Evolutionary conservation across 2,329 filamentous ascomycete genomes (phyloP).

Genomic region (Colletotrichum sp.): DNA sequence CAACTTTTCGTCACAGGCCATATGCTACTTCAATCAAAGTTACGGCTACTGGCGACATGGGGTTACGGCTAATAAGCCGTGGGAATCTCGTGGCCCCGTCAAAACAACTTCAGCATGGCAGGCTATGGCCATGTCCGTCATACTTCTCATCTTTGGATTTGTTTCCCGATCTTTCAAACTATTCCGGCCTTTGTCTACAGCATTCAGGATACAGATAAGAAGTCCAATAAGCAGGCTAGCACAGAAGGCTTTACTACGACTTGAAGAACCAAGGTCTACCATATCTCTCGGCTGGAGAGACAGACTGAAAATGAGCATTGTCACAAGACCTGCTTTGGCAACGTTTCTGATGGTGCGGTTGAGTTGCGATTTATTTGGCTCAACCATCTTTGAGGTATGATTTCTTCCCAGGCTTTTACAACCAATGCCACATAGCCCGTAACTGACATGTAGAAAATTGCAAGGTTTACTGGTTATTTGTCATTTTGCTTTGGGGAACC

Average conservation of each 20-base stretch:
- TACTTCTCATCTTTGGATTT: neutral
- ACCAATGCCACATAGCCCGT: neutral
- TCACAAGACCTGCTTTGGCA: neutral
- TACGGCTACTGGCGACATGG: neutral
- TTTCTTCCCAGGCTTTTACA: rapidly evolving
- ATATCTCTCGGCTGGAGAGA: neutral
- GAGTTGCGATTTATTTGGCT: neutral
- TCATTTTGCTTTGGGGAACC: neutral
- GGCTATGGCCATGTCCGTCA: neutral
- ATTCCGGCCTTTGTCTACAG: neutral
- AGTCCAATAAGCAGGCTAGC: neutral
- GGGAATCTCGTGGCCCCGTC: neutral
- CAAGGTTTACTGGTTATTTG: neutral
- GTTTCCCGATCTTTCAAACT: neutral
- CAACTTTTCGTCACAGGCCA: neutral
- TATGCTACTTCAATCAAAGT: neutral
- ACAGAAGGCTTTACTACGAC: neutral
- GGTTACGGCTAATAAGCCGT: neutral
- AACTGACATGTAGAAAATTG: neutral
- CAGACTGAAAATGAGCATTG: neutral
- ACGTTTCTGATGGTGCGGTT: neutral
- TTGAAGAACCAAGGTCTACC: neutral
- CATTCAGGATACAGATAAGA: neutral
- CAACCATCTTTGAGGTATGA: neutral
- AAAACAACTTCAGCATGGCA: neutral